A percentile compares a stretch with the other conserved stretches of the same genome.
Evolutionary conservation across 2,329 filamentous ascomycete species (phyloP).

Genomic region (Ophiostoma piceae): DNA sequence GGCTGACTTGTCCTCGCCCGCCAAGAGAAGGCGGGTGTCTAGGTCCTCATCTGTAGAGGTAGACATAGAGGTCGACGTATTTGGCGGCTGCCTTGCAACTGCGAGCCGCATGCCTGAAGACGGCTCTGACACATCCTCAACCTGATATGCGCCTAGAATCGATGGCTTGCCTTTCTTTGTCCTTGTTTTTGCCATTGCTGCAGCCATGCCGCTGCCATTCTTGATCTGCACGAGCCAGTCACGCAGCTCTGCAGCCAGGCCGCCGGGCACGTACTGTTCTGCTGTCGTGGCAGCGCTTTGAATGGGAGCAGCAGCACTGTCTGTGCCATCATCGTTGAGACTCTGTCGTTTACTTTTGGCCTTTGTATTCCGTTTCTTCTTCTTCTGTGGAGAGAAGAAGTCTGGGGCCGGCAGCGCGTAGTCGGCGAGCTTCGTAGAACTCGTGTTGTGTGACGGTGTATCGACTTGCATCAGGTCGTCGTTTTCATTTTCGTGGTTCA

Average conservation of each 20-base stretch:
- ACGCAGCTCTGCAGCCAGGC: constrained; percentile 40
- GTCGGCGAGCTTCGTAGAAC: not conserved
- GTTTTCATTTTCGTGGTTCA: not conserved
- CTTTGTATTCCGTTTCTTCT: not conserved
- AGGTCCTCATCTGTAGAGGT: not conserved
- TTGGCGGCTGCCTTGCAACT: not conserved
- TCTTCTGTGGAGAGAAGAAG: constrained; percentile 29
- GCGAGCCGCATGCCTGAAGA: not conserved
- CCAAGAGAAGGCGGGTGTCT: constrained; percentile 27
- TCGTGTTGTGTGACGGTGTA: not conserved
- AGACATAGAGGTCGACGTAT: not conserved
- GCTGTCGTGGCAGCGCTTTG: not conserved
- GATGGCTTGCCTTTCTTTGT: not conserved
- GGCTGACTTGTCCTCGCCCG: constrained; percentile 27
- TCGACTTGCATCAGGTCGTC: constrained; percentile 1
- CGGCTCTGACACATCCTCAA: not conserved
- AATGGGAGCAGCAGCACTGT: not conserved
- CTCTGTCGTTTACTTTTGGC: not conserved
- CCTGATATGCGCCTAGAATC: not conserved
- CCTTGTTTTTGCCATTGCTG: not conserved
- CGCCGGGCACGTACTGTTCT: constrained; percentile 36
- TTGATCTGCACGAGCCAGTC: constrained; percentile 44
- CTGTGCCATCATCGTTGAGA: not conserved
- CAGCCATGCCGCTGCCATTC: constrained; percentile 29
- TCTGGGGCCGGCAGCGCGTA: constrained; percentile 22